These are phyloP conservation scores for Durusdinium trenchii DNA, from an alignment of 73 alveolate genomes.

Conservation along the genomic window DNA sequence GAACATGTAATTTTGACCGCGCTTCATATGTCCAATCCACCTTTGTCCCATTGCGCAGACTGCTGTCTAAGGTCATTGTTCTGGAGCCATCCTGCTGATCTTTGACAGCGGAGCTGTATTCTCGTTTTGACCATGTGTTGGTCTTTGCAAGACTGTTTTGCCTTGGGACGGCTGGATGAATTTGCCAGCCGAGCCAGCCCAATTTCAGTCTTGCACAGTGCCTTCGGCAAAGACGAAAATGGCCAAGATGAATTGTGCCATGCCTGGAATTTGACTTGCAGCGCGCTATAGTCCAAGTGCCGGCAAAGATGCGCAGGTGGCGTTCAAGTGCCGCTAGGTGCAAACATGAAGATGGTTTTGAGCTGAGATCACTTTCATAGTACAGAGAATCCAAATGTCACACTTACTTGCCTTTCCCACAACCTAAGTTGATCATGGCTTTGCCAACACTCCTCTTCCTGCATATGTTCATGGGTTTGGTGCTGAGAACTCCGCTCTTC, in stretches of 20 bases:
- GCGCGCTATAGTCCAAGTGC: too few relatives aligned
- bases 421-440: slow-evolving; percentile 90
- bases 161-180: too few relatives aligned
- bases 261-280: not conserved
- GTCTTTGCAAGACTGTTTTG: too few relatives aligned
- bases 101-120: slow-evolving; percentile 9
- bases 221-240: too few relatives aligned
- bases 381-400: too few relatives aligned
- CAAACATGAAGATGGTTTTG: slow-evolving; percentile 89
- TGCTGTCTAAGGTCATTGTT: not conserved
- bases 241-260: too few relatives aligned
- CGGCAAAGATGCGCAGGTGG: slow-evolving; percentile 49
- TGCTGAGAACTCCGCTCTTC: not conserved
- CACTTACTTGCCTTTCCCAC: too few relatives aligned
- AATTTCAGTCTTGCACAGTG: too few relatives aligned
- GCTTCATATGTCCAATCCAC: too few relatives aligned
- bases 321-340: slow-evolving; percentile 89
- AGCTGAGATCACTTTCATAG: not conserved
- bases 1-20: too few relatives aligned
- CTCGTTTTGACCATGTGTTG: too few relatives aligned
- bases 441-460: slow-evolving; percentile 90
- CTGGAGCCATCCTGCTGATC: not conserved
- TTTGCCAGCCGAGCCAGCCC: too few relatives aligned
- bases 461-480: slow-evolving; percentile 86
- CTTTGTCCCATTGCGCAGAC: not conserved